Evolutionary conservation across 1,284 basidiomycete species (phyloP), one percentile per base, ranked within the genome.

Genomic region (Cryptococcus floricola): DNA sequence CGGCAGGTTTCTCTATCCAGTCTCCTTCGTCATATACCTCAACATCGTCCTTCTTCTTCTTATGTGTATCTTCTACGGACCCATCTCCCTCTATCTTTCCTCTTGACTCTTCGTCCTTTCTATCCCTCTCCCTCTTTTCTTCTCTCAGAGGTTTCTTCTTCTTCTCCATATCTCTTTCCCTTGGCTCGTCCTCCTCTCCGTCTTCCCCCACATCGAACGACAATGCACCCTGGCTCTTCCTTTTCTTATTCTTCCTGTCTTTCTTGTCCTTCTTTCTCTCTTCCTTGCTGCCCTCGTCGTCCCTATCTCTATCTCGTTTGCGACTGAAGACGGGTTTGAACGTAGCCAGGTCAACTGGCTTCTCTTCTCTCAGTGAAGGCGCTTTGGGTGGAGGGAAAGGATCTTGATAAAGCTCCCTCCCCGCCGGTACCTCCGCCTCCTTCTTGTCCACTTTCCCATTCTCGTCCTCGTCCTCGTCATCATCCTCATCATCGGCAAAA

Each of bases 401-500:
- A 28, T 62, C 61, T 37, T 47, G 16, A 10, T 25, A 45, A 25
- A 1, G 18, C 27, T 18, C 44, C 19, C 38, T n/a, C 14, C 13
- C 38, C 19, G 31, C 31, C 14, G 53, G 27, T 18, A 39, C 16
- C 41, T 39, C 41, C 3, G 27, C 57, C 10, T 47, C 31, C 10
- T 42, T 43, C 16, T 39, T 23, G 9, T 41, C 45, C 16, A 65
- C 65, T 12, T 58, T 69, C 14, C 75, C 79, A 2, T 79, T 58
- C 5, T 65, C 81, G 3, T 72, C 72, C 5, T 88, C 87, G 1
- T 84, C 84, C 18, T 85, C 87, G 19, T 84, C 85, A 48, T 87
- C 87, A 67, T 91, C 89, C 50, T 89, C 88, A 60, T 93, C 91
- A 70, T 88, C 90, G 6, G 89, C 90, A 71, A 93, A 94, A 59